Conservation (phyloP, 805 yeast genomes). For the Yamadazyma sp. region DNA sequence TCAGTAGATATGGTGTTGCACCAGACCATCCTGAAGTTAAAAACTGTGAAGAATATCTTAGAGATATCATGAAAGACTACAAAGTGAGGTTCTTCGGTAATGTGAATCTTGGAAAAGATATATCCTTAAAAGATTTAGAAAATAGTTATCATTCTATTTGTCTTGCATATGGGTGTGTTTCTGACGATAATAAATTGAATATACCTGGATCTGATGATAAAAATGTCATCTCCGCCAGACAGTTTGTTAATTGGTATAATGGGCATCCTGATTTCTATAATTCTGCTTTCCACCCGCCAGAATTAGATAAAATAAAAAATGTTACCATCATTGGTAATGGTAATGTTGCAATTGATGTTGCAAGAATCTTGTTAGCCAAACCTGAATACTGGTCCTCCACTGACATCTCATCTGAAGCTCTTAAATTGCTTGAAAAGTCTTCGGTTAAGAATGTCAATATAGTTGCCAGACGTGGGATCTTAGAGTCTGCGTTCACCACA, state of each 20-base stretch:
- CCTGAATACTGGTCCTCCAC: slow-evolving; percentile 62
- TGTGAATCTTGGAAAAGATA: slow-evolving; percentile 60
- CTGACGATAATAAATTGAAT: slow-evolving; percentile 49
- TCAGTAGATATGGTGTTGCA: slow-evolving; percentile 94
- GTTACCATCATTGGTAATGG: slow-evolving; percentile 95
- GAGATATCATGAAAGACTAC: slow-evolving; percentile 35
- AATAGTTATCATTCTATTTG: slow-evolving; percentile 69
- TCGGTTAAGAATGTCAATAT: slow-evolving; percentile 63
- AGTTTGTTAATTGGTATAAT: slow-evolving; percentile 95
- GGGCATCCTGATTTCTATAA: slow-evolving; percentile 64
- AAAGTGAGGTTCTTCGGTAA: slow-evolving; percentile 63
- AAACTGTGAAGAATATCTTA: slow-evolving; percentile 72
- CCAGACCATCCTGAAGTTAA: slow-evolving; percentile 99
- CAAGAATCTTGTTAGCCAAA: slow-evolving; percentile 67
- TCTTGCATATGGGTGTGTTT: slow-evolving; percentile 77
- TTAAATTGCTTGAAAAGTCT: slow-evolving; percentile 48
- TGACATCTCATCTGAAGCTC: slow-evolving; percentile 68
- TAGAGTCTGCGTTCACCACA: slow-evolving; percentile 86
- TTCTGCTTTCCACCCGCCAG: slow-evolving; percentile 38
- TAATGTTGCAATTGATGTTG: slow-evolving; percentile 90
- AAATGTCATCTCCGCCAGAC: slow-evolving; percentile 77
- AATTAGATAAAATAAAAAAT: slow-evolving; percentile 55
- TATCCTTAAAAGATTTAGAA: slow-evolving; percentile 48
- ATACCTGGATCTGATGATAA: slow-evolving; percentile 59
- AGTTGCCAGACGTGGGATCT: slow-evolving; percentile 81